Conservation (phyloP, 2,329 filamentous ascomycete genomes). For the Cercospora canescens region DNA sequence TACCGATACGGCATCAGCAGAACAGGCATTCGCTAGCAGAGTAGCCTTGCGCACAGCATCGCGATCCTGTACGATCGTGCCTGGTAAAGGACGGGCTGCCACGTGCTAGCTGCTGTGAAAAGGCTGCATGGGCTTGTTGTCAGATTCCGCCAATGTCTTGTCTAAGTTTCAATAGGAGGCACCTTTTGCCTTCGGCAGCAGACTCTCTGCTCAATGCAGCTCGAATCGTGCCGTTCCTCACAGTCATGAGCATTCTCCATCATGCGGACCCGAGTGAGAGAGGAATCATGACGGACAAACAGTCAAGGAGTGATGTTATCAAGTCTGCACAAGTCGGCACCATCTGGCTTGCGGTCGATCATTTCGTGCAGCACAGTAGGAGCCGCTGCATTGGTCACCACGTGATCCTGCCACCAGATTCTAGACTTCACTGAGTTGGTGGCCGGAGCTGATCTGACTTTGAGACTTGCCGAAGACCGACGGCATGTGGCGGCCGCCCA, state of each 20-base stretch:
- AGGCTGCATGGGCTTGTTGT: neutral
- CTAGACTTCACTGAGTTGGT: neutral
- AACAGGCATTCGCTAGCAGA: neutral
- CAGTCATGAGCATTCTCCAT: neutral
- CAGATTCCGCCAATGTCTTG: neutral
- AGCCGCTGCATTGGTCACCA: neutral
- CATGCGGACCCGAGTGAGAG: neutral
- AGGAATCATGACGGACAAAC: neutral
- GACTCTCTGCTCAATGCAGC: neutral
- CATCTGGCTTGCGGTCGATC: neutral
- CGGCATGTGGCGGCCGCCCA: neutral
- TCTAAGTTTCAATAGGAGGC: neutral
- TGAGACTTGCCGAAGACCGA: neutral
- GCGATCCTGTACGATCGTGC: neutral
- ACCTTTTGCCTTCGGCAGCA: neutral
- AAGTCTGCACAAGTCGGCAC: neutral
- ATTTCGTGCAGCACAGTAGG: neutral
- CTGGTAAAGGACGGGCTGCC: neutral
- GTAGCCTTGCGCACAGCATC: neutral
- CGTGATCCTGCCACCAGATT: neutral
- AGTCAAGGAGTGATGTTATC: neutral
- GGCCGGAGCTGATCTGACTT: neutral
- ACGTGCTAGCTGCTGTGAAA: neutral
- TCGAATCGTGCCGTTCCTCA: neutral
- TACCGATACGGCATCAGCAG: neutral